phyloP scores from a whole-genome alignment of 768 basidiomycete species.

The Pisolithus marmoratus region DNA sequence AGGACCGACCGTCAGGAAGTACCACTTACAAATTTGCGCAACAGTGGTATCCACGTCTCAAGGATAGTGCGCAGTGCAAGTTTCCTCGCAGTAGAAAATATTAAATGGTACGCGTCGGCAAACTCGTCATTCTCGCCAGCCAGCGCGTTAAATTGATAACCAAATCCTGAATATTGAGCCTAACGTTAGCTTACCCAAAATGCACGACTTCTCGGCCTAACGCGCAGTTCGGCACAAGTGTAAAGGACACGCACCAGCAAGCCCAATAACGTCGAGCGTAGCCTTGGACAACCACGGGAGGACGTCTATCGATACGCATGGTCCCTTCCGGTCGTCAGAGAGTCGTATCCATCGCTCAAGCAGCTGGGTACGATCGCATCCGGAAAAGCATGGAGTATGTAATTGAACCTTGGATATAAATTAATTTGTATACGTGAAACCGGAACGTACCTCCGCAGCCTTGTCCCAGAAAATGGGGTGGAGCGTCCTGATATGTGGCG shows the following conservation, averaged over 20 bases:
- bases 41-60: slow-evolving; percentile 52
- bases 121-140: slow-evolving; percentile 43
- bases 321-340: slow-evolving; percentile 13
- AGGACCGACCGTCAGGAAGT: neutral
- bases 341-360: slow-evolving; percentile 34
- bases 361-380: neutral
- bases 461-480: slow-evolving; percentile 56
- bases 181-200: neutral
- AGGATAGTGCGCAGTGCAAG: slow-evolving; percentile 50
- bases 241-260: slow-evolving; percentile 41
- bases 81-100: slow-evolving; percentile 48
- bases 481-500: slow-evolving; percentile 42
- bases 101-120: slow-evolving; percentile 47
- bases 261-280: slow-evolving; percentile 74
- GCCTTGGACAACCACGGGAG: slow-evolving; percentile 59
- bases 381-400: neutral
- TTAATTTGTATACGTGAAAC: neutral
- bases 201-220: neutral
- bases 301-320: slow-evolving; percentile 41
- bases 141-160: slow-evolving; percentile 50
- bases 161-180: slow-evolving; percentile 38
- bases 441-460: slow-evolving; percentile 41
- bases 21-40: slow-evolving; percentile 42
- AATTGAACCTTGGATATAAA: too few relatives aligned
- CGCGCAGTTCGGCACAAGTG: neutral